Evolutionary conservation across 352 stramenopile genomes (phyloP).

Genomic region (Phytophthora capsici): DNA sequence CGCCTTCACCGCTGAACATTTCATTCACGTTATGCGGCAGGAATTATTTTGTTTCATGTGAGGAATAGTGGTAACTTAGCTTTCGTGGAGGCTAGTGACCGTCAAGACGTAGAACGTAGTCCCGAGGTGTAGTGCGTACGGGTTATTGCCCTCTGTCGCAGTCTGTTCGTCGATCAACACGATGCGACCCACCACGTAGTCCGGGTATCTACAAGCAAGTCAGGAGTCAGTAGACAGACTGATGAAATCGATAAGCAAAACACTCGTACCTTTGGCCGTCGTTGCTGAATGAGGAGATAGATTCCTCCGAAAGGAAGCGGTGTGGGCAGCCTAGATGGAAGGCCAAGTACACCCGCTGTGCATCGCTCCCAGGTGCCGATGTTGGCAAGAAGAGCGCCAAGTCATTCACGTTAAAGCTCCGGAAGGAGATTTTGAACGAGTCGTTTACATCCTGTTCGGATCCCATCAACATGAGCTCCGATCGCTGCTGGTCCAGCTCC

Average conservation of each 20-base stretch:
- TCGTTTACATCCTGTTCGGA: slow-evolving; percentile 64
- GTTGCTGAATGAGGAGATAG: slow-evolving; percentile 88
- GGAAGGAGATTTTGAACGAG: slow-evolving; percentile 90
- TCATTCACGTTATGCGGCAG: slow-evolving; percentile 43
- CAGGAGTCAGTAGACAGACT: slow-evolving; percentile 5
- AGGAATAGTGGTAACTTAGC: slow-evolving; percentile 38
- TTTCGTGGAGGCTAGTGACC: slow-evolving; percentile 84
- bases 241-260: background rate
- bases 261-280: slow-evolving; percentile 70
- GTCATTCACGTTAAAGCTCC: slow-evolving; percentile 83
- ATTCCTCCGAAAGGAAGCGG: slow-evolving; percentile 88
- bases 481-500: slow-evolving; percentile 61
- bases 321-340: slow-evolving; percentile 89
- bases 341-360: slow-evolving; percentile 83
- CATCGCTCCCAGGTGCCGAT: slow-evolving; percentile 76
- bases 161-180: slow-evolving; percentile 89
- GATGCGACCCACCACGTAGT: slow-evolving; percentile 89
- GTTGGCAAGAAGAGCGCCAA: slow-evolving; percentile 86
- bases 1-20: slow-evolving; percentile 36
- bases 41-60: slow-evolving; percentile 4
- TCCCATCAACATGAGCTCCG: slow-evolving; percentile 68
- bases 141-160: slow-evolving; percentile 82
- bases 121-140: slow-evolving; percentile 75
- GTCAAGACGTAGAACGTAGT: slow-evolving; percentile 90
- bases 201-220: slow-evolving; percentile 73